Evolutionary conservation across 2,329 filamentous ascomycete species (phyloP).

Genomic region (Blumeriella jaapii): DNA sequence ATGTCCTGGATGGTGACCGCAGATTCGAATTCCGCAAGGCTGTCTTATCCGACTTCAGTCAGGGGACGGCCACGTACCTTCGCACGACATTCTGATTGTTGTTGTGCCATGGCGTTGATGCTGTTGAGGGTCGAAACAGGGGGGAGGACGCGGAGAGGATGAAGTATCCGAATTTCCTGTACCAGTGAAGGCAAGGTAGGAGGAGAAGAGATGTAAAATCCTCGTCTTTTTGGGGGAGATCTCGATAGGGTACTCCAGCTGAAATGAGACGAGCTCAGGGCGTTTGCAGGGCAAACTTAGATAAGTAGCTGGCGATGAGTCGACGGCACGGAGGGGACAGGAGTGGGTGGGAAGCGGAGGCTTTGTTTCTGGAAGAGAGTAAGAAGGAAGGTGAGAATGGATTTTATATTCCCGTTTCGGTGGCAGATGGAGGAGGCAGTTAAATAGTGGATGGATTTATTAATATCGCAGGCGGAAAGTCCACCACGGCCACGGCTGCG

Average conservation of each 20-base stretch:
- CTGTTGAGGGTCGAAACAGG: slow-evolving; percentile 6
- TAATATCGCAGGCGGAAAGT: too few relatives aligned
- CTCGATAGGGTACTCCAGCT: too few relatives aligned
- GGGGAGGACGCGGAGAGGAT: slow-evolving; percentile 3
- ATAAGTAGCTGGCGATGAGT: slow-evolving; percentile 12
- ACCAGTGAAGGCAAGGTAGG: slow-evolving; percentile 17
- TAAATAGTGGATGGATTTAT: too few relatives aligned
- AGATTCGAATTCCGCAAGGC: too few relatives aligned
- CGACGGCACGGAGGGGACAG: background rate
- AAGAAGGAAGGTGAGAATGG: background rate
- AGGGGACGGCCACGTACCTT: slow-evolving; percentile 26
- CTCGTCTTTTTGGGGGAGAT: too few relatives aligned
- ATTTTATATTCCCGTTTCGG: background rate
- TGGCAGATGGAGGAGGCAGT: background rate
- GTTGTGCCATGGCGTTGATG: slow-evolving; percentile 25
- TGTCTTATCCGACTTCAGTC: background rate
- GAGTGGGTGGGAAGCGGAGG: background rate
- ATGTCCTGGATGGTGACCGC: too few relatives aligned
- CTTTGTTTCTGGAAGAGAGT: background rate
- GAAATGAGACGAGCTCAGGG: slow-evolving; percentile 18
- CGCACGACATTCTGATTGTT: slow-evolving; percentile 33
- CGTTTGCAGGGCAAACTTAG: slow-evolving; percentile 13
- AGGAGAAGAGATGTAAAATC: too few relatives aligned
- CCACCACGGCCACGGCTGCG: background rate
- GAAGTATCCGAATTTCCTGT: slow-evolving; percentile 13